Percentiles rank a stretch among this genome's conserved stretches.
Conservation (phyloP, 1,139 yeast species). For the Kodamaea suecica region DNA sequence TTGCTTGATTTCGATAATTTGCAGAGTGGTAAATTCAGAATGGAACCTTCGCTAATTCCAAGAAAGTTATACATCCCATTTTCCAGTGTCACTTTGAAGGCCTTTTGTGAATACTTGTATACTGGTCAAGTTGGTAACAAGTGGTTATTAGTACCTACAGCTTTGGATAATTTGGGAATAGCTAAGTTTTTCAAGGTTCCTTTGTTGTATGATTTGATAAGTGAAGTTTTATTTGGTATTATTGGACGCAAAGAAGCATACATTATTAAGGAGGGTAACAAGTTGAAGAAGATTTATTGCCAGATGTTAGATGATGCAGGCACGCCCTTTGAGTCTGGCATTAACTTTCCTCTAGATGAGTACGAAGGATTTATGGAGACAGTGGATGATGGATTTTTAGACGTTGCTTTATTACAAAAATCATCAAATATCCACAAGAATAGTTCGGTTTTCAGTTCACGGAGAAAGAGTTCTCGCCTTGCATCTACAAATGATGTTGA, state of each 20-base stretch:
- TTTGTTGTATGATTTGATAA: constrained; percentile 60
- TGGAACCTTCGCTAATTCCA: constrained; percentile 64
- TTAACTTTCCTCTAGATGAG: constrained; percentile 42
- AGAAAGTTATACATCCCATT: constrained; percentile 67
- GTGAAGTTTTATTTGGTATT: constrained; percentile 66
- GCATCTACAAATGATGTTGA: constrained; percentile 1
- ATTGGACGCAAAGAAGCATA: constrained; percentile 62
- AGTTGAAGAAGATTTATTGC: constrained; percentile 30
- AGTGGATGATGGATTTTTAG: constrained; percentile 63
- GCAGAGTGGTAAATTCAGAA: constrained; percentile 31
- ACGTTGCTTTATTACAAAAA: constrained; percentile 51
- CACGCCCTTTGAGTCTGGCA: constrained; percentile 20
- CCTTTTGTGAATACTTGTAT: constrained; percentile 67
- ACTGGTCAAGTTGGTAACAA: constrained; percentile 77
- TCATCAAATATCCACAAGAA: constrained; percentile 27
- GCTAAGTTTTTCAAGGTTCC: constrained; percentile 67
- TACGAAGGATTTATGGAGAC: constrained; percentile 46
- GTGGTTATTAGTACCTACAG: constrained; percentile 66
- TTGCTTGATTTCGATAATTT: constrained; percentile 38
- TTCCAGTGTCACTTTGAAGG: constrained; percentile 55
- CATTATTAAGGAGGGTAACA: constrained; percentile 42
- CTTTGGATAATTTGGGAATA: constrained; percentile 59
- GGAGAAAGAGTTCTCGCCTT: constrained; percentile 13
- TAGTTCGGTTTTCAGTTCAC: constrained; percentile 15
- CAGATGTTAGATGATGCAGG: constrained; percentile 24